Conservation (phyloP, 352 stramenopile species). For the Globisporangium polare region DNA sequence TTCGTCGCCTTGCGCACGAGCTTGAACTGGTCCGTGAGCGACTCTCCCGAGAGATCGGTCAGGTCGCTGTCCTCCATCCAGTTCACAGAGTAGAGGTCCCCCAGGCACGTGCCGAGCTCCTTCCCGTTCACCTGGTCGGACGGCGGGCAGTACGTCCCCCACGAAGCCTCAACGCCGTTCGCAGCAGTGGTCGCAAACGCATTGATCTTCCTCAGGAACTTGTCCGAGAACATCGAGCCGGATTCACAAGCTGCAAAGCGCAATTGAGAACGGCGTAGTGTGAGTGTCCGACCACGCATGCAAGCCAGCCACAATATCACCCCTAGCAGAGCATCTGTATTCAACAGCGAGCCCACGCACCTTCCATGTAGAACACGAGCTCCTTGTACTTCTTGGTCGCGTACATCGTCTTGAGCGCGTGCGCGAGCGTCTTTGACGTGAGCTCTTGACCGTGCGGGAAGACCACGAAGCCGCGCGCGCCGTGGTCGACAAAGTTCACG, state of each 20-base stretch:
- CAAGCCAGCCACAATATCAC: not conserved
- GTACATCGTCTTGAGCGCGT: conserved; percentile 79
- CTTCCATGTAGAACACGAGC: conserved; percentile 90
- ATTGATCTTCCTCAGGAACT: conserved; percentile 77
- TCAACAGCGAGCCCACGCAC: conserved; percentile 14
- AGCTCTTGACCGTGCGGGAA: conserved; percentile 79
- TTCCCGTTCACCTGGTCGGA: conserved; percentile 69
- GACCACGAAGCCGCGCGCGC: conserved; percentile 75
- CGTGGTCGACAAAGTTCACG: conserved; percentile 92
- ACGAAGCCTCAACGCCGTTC: conserved; percentile 86
- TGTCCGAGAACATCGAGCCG: conserved; percentile 86
- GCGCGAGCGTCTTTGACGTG: conserved; percentile 57
- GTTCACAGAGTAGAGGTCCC: conserved; percentile 89
- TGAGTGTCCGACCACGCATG: not conserved
- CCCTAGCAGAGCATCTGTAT: not conserved
- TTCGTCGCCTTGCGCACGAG: conserved; percentile 69
- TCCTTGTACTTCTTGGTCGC: conserved; percentile 86
- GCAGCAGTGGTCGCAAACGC: conserved; percentile 88
- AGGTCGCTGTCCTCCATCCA: conserved; percentile 91
- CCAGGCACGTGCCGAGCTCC: conserved; percentile 75
- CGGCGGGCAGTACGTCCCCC: conserved; percentile 86
- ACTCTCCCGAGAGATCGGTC: conserved; percentile 73
- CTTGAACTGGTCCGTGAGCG: conserved; percentile 72
- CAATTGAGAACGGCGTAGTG: conserved; percentile 2
- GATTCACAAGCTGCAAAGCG: conserved; percentile 77